A percentile compares a stretch with the other conserved stretches of the same genome.
These are phyloP conservation scores for Metschnikowia proteae DNA, from an alignment of 805 yeast genomes.

Conservation along the genomic window DNA sequence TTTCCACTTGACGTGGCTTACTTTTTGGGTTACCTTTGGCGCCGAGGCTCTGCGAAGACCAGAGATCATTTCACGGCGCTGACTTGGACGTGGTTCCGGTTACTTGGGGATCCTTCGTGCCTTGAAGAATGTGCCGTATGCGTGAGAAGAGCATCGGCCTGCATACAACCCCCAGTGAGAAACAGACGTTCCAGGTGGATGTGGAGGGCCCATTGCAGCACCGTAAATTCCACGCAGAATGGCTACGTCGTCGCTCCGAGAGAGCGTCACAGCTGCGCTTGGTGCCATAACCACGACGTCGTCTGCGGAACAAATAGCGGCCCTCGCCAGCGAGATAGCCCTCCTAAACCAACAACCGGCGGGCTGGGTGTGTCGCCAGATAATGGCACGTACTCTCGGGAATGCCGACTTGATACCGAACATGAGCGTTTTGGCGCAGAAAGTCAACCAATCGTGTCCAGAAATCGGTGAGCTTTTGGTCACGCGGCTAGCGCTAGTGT, in stretches of 20 bases:
- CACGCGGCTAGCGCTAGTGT: conserved; percentile 52
- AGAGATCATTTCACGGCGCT: background rate
- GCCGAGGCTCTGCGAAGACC: background rate
- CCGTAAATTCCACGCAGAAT: background rate
- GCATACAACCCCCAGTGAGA: background rate
- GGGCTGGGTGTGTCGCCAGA: conserved; percentile 54
- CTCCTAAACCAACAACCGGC: background rate
- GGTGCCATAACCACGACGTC: background rate
- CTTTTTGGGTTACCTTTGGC: background rate
- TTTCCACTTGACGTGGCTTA: conserved; percentile 16
- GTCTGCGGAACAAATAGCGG: background rate
- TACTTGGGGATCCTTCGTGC: no score
- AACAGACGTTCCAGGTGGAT: background rate
- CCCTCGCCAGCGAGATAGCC: background rate
- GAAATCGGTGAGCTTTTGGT: conserved; percentile 58
- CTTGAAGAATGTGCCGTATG: background rate
- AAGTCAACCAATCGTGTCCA: conserved; percentile 66
- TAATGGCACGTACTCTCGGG: conserved; percentile 51
- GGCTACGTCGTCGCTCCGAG: background rate
- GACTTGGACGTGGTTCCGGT: no score
- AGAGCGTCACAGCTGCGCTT: background rate
- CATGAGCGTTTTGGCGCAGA: conserved; percentile 55
- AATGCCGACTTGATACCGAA: conserved; percentile 41
- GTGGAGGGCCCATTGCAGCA: background rate
- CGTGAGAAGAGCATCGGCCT: conserved; percentile 2